Base-by-base conservation (phyloP, 2,329 filamentous ascomycete genomes). In the Penicillium capsulatum region DNA sequence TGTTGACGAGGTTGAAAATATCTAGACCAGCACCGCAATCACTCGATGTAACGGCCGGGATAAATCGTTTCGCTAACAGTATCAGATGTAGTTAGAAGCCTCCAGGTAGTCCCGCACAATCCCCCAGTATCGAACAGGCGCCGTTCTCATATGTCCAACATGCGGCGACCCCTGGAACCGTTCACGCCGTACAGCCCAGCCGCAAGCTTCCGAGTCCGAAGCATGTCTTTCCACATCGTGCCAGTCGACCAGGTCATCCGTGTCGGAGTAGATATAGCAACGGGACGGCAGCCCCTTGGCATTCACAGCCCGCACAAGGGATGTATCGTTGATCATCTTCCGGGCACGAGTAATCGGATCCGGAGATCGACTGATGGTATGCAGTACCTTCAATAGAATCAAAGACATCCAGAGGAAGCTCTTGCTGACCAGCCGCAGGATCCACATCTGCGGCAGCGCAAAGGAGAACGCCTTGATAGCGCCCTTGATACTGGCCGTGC, bases 221-320 rank as follows among this genome's bases (percentile, higher is more conserved):
- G 62, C 61, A 57, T 69, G 65, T 22, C 47, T 53, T 45, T 68
- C 65, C 6, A 67, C 61, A 45, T 67, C 60, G 29, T 45, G 45
- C 47, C 51, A 63, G 11, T 55, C 31, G 9, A 68, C 59, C 45
- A 69, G 43, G 10, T 63, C 58, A 53, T 69, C 66, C 11, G 48
- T 33, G 28, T 67, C 61, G 2, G 65, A 67, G 38, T 68, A 69
- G 1, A 69, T 56, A 50, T 69, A 69, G 41, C 61, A 66, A 22
- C 63, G 57, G 17, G 40, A 40, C 19, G 44, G 44, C 10, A 38
- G 29, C 7, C 40, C 31, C 2, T 45, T 39, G 11, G 28, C 30
- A 16, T 36, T 44, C 20, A 32, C 32, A 14, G 51, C 35, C 14
- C 28, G 33, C 11, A 61, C 26, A n/a, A 59, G 42, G 15, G 36